Base-by-base conservation (phyloP, 805 yeast species). In the Sugiyamaella floridensis region DNA sequence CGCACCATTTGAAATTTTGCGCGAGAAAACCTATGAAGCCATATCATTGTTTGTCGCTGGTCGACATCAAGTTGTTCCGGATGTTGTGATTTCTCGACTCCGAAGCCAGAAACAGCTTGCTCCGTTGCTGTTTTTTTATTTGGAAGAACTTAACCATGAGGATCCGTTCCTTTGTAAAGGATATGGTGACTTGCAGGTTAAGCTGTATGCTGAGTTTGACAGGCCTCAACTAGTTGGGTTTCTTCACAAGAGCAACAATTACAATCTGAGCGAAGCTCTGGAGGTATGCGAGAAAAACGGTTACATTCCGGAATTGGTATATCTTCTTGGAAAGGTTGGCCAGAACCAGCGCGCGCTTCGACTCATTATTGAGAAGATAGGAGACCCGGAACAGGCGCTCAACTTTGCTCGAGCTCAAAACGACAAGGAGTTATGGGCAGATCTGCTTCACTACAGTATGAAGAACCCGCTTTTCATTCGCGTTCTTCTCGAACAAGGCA, bases 371-470 rank as follows among this genome's bases (percentile, higher is more conserved):
- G 85, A 86, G 57, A 78, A 86, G 59, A 69, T 90, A 49, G 76
- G 83, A 51, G 93, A 92, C 64, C 92, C 96, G 0, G 77, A 78
- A 42, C 75, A 79, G 57, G 98, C 98, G 0, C 85, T 93, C 20
- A 76, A 76, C 15, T 93, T 89, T 74, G 93, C 90, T 1, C 77
- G 75, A 48, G 75, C 75, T 10, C 75, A 79, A 54, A 80, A 82
- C 48, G 95, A 89, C 60, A 67, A 73, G 19, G 95, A 87, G n/a
- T 70, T 89, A 10, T 89, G 97, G 95, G 81, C 81, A 43, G 80
- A 82, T 45, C 73, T 92, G 55, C 69, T 92, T 10, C 82, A 80
- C 18, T 81, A 82, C 64, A 82, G 96, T 18, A 76, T 83, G 71
- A 74, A 76, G 41, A 81, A 81, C 58, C 93, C 97, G 0, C 74